Evolutionary conservation across 768 basidiomycete genomes (phyloP), one percentile per base, ranked within the genome.

Genomic region (Hemileccinum impolitum): DNA sequence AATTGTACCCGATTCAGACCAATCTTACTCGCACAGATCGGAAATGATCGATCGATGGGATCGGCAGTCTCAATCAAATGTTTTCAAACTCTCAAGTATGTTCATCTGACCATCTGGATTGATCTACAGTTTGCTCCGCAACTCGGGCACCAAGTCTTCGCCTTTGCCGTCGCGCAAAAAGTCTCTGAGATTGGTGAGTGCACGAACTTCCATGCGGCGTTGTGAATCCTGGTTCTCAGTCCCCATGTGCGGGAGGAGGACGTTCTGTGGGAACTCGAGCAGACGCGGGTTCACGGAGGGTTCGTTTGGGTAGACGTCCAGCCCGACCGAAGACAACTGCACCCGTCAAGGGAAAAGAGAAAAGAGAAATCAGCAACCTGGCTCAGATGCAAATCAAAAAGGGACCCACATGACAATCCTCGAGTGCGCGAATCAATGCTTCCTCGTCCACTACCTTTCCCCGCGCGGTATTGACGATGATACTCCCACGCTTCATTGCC

Each of bases 221-320:
- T 90, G 87, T 6, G 86, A 78, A 59, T 94, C 92, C 54, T 82
- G 80, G 45, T 81, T 93, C 65, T 90, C 84, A 0, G 91, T 93
- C 7, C 94, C 94, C 84, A 95, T 85, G 66, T 95, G 94, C 1
- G 94, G 94, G 17, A 97, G 76, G 9, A 97, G 74, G 26, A 86
- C 86, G 53, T 91, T 84, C 54, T 92, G 82, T 9, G 86, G 82
- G 67, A 90, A 89, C n/a, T 80, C 78, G 47, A 94, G 74, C 30
- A 95, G 70, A 25, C 84, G 80, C 4, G 88, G 85, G 58, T 92
- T 86, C 36, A 92, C 81, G 39, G 77, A 65, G 1, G 93, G 92
- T 61, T 93, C 90, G 68, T 93, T 76, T 10, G 91, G 90, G 67
- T 76, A 93, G 19, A 94, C 92, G 57, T 94, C 91, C 32, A 94